Evolutionary conservation across 495 filamentous ascomycete genomes (phyloP).

Genomic region (Pseudomonodictys pantanalensis): DNA sequence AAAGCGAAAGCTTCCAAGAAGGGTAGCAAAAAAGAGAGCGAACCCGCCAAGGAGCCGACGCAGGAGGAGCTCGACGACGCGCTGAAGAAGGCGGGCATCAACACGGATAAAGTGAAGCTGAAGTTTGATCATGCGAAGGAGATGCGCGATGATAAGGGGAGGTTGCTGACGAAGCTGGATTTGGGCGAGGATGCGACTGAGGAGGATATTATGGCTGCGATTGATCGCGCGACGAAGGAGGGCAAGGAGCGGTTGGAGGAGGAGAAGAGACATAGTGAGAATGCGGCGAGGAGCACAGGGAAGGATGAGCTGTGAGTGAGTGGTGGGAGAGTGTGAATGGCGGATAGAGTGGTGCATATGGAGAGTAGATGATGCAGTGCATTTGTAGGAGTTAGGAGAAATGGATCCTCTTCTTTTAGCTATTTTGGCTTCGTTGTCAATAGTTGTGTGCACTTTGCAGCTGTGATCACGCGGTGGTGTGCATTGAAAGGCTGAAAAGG

Average conservation of each 20-base stretch:
- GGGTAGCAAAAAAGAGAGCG: constrained; percentile 34
- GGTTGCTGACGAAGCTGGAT: constrained; percentile 30
- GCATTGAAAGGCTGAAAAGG: too few relatives aligned
- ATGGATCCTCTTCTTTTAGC: too few relatives aligned
- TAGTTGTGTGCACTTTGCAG: too few relatives aligned
- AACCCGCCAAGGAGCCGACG: constrained; percentile 15
- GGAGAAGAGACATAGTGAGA: constrained; percentile 14
- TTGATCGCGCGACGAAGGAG: constrained; percentile 31
- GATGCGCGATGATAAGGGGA: constrained; percentile 19
- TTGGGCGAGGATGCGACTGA: constrained; percentile 33
- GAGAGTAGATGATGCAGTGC: too few relatives aligned
- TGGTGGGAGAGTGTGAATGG: neutral
- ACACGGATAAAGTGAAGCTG: constrained; percentile 30
- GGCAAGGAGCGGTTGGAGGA: constrained; percentile 30
- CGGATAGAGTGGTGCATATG: constrained; percentile 19
- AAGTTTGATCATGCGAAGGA: constrained; percentile 21
- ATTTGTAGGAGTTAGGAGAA: too few relatives aligned
- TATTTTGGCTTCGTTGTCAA: too few relatives aligned
- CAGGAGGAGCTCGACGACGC: constrained; percentile 22
- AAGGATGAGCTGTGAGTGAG: constrained; percentile 31
- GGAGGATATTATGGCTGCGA: constrained; percentile 38
- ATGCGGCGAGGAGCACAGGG: too few relatives aligned
- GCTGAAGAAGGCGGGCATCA: constrained; percentile 30
- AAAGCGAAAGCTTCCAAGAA: constrained; percentile 40
- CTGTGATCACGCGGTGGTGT: too few relatives aligned